Evolutionary conservation across 345 rosid species (phyloP), one percentile per base, ranked within the genome.

Genomic region (Ailanthus altissimus): DNA sequence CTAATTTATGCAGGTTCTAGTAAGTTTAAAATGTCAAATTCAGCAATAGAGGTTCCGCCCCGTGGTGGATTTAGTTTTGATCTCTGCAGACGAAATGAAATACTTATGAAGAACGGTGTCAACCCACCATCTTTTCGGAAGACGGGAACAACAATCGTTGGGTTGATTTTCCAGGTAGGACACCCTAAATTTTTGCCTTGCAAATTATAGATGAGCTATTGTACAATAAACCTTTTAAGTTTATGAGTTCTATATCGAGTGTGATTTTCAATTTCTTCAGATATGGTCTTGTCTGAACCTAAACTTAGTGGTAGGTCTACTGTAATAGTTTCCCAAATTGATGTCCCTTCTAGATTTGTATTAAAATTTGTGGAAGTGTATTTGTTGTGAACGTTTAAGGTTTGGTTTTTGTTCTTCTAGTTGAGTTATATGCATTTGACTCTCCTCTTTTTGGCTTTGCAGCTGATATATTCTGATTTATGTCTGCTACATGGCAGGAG

Each of bases 61-160:
- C 88, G 86, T 74, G 91, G 97, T 72, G 99, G 99, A 21, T 92
- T 93, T 47, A 89, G 89, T 78, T 95, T 93, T 76, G 99, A 95
- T 89, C 88, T 95, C 40, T 93, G 99, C 77, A 85, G 79, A 76
- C 84, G 99, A 69, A 95, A 93, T 73, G 93, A 83, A 18, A 93
- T 90, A 98, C 88, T 95, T 58, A 67, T 75, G 8, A 82, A 87
- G 62, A 90, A 89, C 77, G 97, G 98, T 67, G 84, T 74, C 40
- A 89, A 84, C 42, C 87, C 86, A 43, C 98, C 98, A 0, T 85
- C 93, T 12, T 93, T 45, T 46, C 81, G 92, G 20, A 95, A 93
- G 86, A 95, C 99, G 0, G 99, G 99, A 67, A 95, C 99, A 36
- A 95, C 99, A 47, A 95, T 95, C 73, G 99, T 95, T 75, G 98